Evolutionary conservation across 371 early-diverging fungal genomes (phyloP).

Genomic region (Rhizomucor pusillus): DNA sequence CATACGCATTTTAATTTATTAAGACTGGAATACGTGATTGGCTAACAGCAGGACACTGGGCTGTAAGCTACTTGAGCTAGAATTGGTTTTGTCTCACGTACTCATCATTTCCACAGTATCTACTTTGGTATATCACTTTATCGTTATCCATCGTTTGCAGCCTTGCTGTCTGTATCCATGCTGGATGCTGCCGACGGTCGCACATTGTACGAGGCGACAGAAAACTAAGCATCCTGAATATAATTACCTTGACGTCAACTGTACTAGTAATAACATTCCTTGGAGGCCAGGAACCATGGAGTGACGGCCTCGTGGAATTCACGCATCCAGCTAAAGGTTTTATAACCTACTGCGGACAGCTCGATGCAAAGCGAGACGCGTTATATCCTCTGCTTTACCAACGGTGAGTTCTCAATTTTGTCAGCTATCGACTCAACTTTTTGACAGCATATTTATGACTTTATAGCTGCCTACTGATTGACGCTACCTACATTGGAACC

Average conservation of each 20-base stretch:
- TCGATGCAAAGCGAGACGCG: constrained; percentile 24
- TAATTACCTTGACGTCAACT: constrained; percentile 4
- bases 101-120: constrained; percentile 11
- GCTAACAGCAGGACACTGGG: constrained; percentile 38
- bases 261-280: constrained; percentile 22
- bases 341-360: constrained; percentile 21
- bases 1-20: not conserved
- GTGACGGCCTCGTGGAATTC: constrained; percentile 29
- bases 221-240: constrained; percentile 23
- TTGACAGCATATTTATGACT: not conserved
- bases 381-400: constrained; percentile 34
- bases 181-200: constrained; percentile 26
- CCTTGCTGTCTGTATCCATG: constrained; percentile 25
- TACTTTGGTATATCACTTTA: constrained; percentile 26
- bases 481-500: not conserved
- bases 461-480: constrained; percentile 1
- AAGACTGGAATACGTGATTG: constrained; percentile 30
- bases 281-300: constrained; percentile 37
- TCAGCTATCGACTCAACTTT: not conserved
- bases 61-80: constrained; percentile 14
- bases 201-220: constrained; percentile 32
- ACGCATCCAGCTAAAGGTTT: constrained; percentile 33
- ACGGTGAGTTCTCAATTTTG: constrained; percentile 21
- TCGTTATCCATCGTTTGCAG: constrained; percentile 21
- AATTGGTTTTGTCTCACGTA: not conserved